A percentile compares a stretch with the other conserved stretches of the same genome.
Evolutionary conservation across 768 basidiomycete genomes (phyloP).

Genomic region (Lactarius hengduanensis): DNA sequence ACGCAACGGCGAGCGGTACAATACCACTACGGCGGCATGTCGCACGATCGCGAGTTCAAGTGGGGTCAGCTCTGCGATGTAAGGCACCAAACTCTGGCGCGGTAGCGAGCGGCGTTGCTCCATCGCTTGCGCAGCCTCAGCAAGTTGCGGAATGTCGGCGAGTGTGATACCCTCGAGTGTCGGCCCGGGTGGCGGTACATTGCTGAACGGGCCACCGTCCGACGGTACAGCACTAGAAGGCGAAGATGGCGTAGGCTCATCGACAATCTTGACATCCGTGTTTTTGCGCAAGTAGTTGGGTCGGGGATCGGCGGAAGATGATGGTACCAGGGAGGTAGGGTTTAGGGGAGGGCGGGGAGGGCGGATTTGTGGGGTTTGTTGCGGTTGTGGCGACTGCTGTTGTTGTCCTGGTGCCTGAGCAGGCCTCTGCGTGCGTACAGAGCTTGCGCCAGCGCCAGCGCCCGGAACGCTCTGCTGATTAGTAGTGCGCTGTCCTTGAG

Average conservation of each 20-base stretch:
- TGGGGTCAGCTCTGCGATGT: constrained; percentile 79
- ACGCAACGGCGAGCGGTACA: constrained; percentile 74
- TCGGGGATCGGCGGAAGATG: constrained; percentile 53
- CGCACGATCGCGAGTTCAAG: constrained; percentile 90
- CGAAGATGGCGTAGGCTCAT: constrained; percentile 72
- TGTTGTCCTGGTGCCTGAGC: constrained; percentile 32
- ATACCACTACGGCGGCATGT: constrained; percentile 80
- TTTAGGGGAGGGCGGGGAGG: constrained; percentile 40
- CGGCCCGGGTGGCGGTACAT: constrained; percentile 22
- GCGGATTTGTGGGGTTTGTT: constrained; percentile 32
- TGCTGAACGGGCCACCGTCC: constrained; percentile 29
- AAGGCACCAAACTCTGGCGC: constrained; percentile 71
- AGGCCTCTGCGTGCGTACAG: constrained; percentile 19
- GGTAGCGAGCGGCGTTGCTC: constrained; percentile 85
- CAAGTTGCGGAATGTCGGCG: constrained; percentile 90
- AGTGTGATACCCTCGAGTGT: constrained; percentile 79
- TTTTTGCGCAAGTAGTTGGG: constrained; percentile 76
- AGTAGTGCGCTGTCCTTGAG: constrained; percentile 23
- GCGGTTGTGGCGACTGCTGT: constrained; percentile 24
- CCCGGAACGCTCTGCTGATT: constrained; percentile 12
- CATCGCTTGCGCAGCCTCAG: constrained; percentile 88
- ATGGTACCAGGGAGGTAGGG: constrained; percentile 38
- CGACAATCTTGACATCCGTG: constrained; percentile 86
- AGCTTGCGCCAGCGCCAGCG: not conserved
- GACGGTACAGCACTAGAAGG: constrained; percentile 55